Evolutionary conservation across 2,329 filamentous ascomycete species (phyloP).

Genomic region (Scytalidium sp.): DNA sequence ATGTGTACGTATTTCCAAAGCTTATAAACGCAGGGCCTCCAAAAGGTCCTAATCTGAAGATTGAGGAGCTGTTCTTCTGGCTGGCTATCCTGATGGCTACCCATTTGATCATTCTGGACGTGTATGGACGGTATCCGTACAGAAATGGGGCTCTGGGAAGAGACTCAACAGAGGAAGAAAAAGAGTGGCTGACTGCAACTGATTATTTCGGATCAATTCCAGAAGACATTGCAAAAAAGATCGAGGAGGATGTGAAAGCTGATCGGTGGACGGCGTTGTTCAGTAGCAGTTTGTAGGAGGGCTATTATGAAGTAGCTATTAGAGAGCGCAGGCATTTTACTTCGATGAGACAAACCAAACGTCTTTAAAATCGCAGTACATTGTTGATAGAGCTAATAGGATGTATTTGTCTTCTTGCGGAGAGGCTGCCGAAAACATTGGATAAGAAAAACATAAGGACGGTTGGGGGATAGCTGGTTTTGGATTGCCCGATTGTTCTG

Average conservation of each 20-base stretch:
- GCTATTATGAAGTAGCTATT: no score
- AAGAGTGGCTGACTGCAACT: conserved; percentile 49
- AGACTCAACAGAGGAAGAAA: conserved; percentile 20
- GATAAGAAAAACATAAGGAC: no score
- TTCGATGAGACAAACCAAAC: no score
- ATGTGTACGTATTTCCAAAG: conserved; percentile 21
- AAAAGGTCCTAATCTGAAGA: conserved; percentile 31
- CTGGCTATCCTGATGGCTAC: conserved; percentile 17
- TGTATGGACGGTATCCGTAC: conserved; percentile 27
- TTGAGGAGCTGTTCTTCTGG: conserved; percentile 20
- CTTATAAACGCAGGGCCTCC: conserved; percentile 14
- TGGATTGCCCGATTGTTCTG: no score
- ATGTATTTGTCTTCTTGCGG: no score
- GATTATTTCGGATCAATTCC: background rate
- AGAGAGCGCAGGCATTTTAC: no score
- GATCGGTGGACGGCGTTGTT: background rate
- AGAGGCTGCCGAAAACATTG: no score
- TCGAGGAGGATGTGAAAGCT: background rate
- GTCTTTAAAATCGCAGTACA: no score
- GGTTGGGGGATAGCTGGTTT: no score
- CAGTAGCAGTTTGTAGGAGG: no score
- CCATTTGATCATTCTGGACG: conserved; percentile 24
- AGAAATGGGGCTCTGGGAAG: conserved; percentile 22
- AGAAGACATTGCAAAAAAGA: conserved; percentile 41
- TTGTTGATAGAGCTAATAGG: no score